Conservation (phyloP, 1,284 basidiomycete genomes). For the Exobasidium rhododendri region DNA sequence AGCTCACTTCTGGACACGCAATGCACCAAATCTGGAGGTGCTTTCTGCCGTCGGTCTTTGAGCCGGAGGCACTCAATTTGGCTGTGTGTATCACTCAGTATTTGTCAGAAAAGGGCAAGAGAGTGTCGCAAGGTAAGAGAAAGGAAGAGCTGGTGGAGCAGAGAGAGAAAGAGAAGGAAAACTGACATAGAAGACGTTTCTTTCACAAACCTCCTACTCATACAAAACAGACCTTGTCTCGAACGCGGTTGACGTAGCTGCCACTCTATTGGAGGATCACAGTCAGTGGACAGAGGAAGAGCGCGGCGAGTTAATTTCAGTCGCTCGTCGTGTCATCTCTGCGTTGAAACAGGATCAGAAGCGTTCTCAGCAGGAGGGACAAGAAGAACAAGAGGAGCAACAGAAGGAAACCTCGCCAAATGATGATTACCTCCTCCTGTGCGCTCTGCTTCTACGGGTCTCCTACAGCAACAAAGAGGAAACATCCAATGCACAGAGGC, state of each 20-base stretch:
- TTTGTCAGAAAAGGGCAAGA: too few species aligned
- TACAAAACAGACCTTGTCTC: conserved; percentile 39
- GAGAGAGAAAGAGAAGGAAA: neutral
- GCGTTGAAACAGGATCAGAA: conserved; percentile 6
- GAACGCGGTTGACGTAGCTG: conserved; percentile 38
- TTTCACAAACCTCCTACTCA: too few species aligned
- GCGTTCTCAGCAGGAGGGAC: neutral
- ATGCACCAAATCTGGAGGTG: conserved; percentile 33
- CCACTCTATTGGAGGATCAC: conserved; percentile 20
- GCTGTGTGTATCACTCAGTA: neutral
- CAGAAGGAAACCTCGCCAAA: too few species aligned
- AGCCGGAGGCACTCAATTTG: neutral
- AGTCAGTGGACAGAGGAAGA: conserved; percentile 3
- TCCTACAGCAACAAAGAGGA: neutral
- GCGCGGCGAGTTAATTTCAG: neutral
- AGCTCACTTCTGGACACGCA: conserved; percentile 32
- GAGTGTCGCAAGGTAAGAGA: too few species aligned
- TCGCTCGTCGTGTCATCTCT: conserved; percentile 8
- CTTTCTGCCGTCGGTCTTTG: neutral
- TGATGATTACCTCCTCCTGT: neutral
- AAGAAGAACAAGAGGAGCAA: neutral
- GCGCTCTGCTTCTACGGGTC: neutral
- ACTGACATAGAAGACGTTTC: neutral
- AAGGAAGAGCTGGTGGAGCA: too few species aligned
- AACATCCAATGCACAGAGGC: neutral